phyloP scores from a whole-genome alignment of 257 asterid species.

The Solanum lycopersicoides region DNA sequence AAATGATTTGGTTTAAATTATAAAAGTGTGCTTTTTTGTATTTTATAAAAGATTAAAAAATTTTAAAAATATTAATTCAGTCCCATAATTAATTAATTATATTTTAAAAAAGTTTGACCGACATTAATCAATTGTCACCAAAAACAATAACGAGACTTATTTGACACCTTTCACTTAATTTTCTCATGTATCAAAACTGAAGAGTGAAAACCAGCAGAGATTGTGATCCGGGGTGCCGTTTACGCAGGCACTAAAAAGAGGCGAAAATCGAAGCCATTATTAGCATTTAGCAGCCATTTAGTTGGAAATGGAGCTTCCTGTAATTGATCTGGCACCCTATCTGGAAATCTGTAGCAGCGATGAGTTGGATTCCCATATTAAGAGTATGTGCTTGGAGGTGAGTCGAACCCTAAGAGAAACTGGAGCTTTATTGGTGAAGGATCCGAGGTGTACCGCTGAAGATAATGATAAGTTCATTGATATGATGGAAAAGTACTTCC shows the following conservation, averaged over 20 bases:
- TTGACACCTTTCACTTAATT: no score
- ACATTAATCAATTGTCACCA: no score
- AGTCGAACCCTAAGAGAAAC: slow-evolving; percentile 83
- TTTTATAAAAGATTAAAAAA: no score
- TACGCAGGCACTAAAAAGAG: background rate
- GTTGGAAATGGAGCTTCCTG: slow-evolving; percentile 49
- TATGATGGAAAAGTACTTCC: slow-evolving; percentile 90
- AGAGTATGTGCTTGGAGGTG: slow-evolving; percentile 60
- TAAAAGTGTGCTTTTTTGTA: no score
- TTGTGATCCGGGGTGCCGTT: background rate
- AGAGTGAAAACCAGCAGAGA: background rate
- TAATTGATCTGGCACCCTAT: slow-evolving; percentile 70
- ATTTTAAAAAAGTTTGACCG: no score
- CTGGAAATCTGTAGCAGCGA: slow-evolving; percentile 18
- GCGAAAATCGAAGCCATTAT: background rate
- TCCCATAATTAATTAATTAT: no score
- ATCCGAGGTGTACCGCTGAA: slow-evolving; percentile 75
- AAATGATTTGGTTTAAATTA: no score
- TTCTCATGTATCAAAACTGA: background rate
- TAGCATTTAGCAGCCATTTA: background rate
- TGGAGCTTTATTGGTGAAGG: slow-evolving; percentile 89
- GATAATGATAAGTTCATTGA: slow-evolving; percentile 82
- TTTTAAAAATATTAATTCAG: no score
- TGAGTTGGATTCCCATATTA: slow-evolving; percentile 31
- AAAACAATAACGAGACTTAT: no score